Evolutionary conservation across 331 rosid genomes (phyloP), one percentile per base, ranked within the genome.

Genomic region (Malus hybrid): DNA sequence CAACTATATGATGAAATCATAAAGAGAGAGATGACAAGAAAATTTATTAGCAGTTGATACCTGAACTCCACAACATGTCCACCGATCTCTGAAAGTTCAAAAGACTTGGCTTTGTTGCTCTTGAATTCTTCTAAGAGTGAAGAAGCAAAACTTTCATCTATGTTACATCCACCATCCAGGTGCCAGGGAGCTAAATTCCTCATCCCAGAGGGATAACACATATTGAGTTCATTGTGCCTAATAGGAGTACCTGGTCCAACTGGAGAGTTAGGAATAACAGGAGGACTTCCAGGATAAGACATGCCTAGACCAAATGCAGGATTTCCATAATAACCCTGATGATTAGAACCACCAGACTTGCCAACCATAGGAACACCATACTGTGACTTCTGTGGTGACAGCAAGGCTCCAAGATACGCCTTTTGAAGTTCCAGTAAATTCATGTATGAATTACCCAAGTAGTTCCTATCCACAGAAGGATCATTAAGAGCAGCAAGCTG

Each of bases 51-150:
- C 16, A 59, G 78, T 31, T 36, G 18, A 70, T 69, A 93, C 94
- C 96, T 90, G 86, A 93, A 93, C 69, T 90, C 96, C 48, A 90
- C 96, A 68, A 94, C 96, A 57, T 94, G 97, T 55, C 97, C 97
- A 22, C 86, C 48, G 73, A 94, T 92, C 83, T 94, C 99, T 24
- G 92, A 83, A 61, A 94, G 99, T 81, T 94, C 97, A 78, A 92
- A 94, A 84, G 92, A 88, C 78, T 87, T 94, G 10, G 95, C 85
- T 83, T 90, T 94, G 36, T 89, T 90, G 80, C 93, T 90, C 83
- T 94, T 94, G 69, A 94, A 94, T 89, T 94, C 99, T 74, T 94
- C 96, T 68, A 94, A 73, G 63, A 94, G 85, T 44, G 97, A 86
- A 52, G 99, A 90, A 1, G 88, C 91, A 81, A 94, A 87, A 84